Base-by-base conservation (phyloP, 148 eudicot species). In the Spergularia marina region DNA sequence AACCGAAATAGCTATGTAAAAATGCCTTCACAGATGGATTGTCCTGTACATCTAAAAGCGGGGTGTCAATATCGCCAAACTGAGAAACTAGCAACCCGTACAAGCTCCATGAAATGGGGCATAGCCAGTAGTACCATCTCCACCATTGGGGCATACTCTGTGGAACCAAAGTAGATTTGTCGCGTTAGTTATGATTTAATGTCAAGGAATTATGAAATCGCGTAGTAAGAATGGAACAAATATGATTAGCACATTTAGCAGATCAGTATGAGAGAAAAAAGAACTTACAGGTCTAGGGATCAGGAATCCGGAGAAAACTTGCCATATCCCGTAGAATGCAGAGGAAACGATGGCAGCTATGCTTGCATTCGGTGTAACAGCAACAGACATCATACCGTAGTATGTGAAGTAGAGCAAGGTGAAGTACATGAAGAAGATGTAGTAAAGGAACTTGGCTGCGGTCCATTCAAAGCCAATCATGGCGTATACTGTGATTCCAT, bases 101-200 rank as follows among this genome's bases (percentile, higher is more conserved):
- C 77, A 89, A 66, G 41, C 87, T 87, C 93, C 93, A 89, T 7
- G 86, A 71, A 7, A 86, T 76, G 5, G 93, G 93, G 74, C 87
- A 84, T 14, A 74, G 69, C 82, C 85, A 86, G 69, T 83, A 87
- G 80, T 89, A 89, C 93, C 93, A 87, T 80, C 89, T 86, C 90
- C 93, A 89, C 91, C 91, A 87, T 41, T 77, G 68, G 2, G 98
- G 98, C 59, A 89, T 93, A 66, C 89, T 86, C 98, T 93, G 91
- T 77, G 39, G 21, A 53, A 25, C 69, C 20, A 7, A 17, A 7
- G 34, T 23, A 64, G n/a, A 36, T 52, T 53, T 53, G 18, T 14
- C 12, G n/a, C 21, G 60, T 53, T 70, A 52, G 14, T 44, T 44
- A 0, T 4, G 17, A 52, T 15, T 53, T 20, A 23, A 6, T 5